These are phyloP conservation scores for Sporothrix inflata DNA, from an alignment of 2,329 filamentous ascomycete genomes.

Conservation along the genomic window DNA sequence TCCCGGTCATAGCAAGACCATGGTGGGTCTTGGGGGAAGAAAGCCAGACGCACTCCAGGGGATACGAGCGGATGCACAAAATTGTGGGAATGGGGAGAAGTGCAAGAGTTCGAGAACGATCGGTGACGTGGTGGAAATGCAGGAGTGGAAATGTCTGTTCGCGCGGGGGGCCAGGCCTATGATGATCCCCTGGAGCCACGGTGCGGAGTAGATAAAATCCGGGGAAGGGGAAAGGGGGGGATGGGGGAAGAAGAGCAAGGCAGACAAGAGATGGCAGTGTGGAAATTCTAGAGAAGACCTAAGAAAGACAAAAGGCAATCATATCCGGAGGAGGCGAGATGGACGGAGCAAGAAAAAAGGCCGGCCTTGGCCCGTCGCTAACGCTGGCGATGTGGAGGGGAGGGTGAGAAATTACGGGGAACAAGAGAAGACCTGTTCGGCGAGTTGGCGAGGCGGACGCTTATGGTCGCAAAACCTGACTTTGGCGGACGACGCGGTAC, in stretches of 20 bases:
- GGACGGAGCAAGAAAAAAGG: constrained; percentile 1
- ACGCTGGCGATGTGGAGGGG: background rate
- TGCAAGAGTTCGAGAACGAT: background rate
- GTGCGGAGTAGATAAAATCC: constrained; percentile 28
- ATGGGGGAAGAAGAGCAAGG: background rate
- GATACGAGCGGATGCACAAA: constrained; percentile 9
- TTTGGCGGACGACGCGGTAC: background rate
- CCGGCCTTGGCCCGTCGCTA: constrained; percentile 11
- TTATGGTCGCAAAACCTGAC: background rate
- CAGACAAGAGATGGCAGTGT: background rate
- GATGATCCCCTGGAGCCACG: constrained; percentile 9
- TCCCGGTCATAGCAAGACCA: constrained; percentile 40
- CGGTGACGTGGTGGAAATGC: constrained; percentile 3
- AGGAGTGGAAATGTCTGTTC: background rate
- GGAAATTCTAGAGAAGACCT: background rate
- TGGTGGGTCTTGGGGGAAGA: constrained; percentile 37
- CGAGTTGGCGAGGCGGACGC: background rate
- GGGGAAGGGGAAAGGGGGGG: constrained; percentile 14
- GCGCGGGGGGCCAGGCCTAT: constrained; percentile 12
- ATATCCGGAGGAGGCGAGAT: background rate
- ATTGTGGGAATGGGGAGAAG: background rate
- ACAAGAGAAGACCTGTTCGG: background rate
- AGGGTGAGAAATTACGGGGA: background rate
- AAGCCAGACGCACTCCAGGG: background rate
- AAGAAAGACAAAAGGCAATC: constrained; percentile 1